These are phyloP conservation scores for Microstroma glucosiphilum DNA, from an alignment of 1,284 basidiomycete genomes.

Conservation along the genomic window DNA sequence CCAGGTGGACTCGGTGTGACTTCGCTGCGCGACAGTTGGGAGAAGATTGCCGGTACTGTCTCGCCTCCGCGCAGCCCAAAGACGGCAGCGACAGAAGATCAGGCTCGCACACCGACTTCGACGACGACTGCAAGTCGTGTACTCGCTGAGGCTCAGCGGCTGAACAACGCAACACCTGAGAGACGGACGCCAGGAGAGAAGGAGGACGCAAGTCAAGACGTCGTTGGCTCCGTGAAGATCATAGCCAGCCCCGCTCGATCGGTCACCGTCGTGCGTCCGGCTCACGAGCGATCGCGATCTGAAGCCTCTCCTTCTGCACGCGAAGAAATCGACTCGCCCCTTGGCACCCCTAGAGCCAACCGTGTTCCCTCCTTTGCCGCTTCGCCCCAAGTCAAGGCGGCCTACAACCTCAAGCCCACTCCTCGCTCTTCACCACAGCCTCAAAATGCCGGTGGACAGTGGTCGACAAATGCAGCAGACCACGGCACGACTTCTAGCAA, in stretches of 20 bases:
- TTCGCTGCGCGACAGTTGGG: constrained; percentile 4
- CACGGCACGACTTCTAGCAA: background rate
- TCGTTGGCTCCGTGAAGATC: too few relatives aligned
- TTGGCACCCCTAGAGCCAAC: background rate
- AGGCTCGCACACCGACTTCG: background rate
- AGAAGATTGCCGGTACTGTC: background rate
- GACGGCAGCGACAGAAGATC: background rate
- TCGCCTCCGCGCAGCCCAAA: background rate
- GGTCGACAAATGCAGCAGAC: background rate
- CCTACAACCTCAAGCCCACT: constrained; percentile 10
- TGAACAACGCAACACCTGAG: constrained; percentile 14
- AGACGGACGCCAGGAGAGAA: background rate
- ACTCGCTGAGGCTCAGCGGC: constrained; percentile 19
- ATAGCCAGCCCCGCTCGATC: background rate
- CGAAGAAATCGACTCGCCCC: constrained; percentile 1
- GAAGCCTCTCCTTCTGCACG: background rate
- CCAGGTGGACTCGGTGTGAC: constrained; percentile 10
- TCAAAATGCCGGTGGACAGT: background rate
- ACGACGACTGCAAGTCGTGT: constrained; percentile 5
- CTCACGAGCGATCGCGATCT: background rate
- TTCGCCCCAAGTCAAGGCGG: constrained; percentile 6
- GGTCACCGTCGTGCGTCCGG: background rate
- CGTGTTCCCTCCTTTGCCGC: constrained; percentile 8
- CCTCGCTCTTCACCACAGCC: constrained; percentile 5
- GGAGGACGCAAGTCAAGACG: too few relatives aligned